Percentiles rank a stretch among this genome's conserved stretches.
phyloP scores from a whole-genome alignment of 352 stramenopile species.

The Globisporangium uncinulatum region DNA sequence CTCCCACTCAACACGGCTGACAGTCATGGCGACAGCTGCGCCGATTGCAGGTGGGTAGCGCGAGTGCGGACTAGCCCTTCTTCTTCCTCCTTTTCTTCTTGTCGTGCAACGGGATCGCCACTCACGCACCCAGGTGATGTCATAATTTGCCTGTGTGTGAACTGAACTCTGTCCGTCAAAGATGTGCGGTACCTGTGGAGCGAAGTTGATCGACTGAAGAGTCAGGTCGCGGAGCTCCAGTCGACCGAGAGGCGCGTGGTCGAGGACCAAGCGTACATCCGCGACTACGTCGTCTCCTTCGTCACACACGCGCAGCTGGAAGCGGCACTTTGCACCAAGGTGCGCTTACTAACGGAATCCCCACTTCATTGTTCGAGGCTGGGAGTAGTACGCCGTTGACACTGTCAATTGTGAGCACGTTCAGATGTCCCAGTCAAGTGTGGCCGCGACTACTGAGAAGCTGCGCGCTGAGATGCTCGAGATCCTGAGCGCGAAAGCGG shows the following conservation, averaged over 20 bases:
- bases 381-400: not conserved
- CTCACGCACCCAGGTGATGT: too few relatives aligned
- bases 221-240: constrained; percentile 38
- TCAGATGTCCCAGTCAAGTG: constrained; percentile 34
- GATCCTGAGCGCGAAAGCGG: constrained; percentile 37
- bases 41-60: constrained; percentile 5
- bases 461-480: constrained; percentile 25
- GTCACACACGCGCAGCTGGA: constrained; percentile 60
- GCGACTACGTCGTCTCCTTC: constrained; percentile 32
- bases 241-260: constrained; percentile 15
- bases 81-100: too few relatives aligned
- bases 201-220: constrained; percentile 56
- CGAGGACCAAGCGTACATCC: constrained; percentile 27
- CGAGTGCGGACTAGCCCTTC: not conserved
- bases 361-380: not conserved
- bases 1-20: not conserved
- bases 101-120: too few relatives aligned
- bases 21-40: constrained; percentile 4
- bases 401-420: not conserved
- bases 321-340: constrained; percentile 50
- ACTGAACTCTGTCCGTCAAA: not conserved
- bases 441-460: constrained; percentile 26
- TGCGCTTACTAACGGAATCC: not conserved
- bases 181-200: constrained; percentile 48
- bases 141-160: too few relatives aligned